A percentile compares a stretch with the other conserved stretches of the same genome.
These are phyloP conservation scores for Talaromyces albobiverticillius DNA, from an alignment of 2,329 filamentous ascomycete species.

Conservation along the genomic window DNA sequence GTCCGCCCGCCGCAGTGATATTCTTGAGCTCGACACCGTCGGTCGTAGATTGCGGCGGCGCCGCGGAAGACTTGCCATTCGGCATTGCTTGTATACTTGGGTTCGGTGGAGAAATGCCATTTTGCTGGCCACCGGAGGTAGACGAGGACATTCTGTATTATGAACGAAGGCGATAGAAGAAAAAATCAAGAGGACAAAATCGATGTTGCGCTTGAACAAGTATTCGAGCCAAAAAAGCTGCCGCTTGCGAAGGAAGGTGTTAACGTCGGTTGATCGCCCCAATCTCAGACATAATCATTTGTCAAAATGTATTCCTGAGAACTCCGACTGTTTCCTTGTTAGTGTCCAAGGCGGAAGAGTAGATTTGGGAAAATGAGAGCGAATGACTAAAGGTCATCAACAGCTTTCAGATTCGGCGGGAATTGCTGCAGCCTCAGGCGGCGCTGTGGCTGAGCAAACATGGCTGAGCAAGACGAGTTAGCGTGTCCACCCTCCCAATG, in stretches of 20 bases:
- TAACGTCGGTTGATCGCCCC: neutral
- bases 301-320: neutral
- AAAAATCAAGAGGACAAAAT: neutral
- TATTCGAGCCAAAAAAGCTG: neutral
- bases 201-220: neutral
- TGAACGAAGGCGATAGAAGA: neutral
- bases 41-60: slow-evolving; percentile 32
- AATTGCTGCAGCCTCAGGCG: slow-evolving; percentile 1
- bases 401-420: neutral
- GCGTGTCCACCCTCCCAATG: too few species aligned
- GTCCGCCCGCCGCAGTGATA: slow-evolving; percentile 24
- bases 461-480: too few species aligned
- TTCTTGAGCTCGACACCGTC: slow-evolving; percentile 39
- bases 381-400: too few species aligned
- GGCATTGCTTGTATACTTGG: slow-evolving; percentile 7
- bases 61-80: slow-evolving; percentile 29
- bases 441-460: slow-evolving; percentile 9
- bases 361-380: too few species aligned
- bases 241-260: neutral
- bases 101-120: slow-evolving; percentile 19
- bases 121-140: slow-evolving; percentile 1
- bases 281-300: neutral
- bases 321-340: too few species aligned
- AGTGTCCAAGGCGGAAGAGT: too few species aligned
- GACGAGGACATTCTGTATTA: neutral